These are phyloP conservation scores for Penicillium canescens DNA, from an alignment of 495 filamentous ascomycete genomes.

Conservation along the genomic window DNA sequence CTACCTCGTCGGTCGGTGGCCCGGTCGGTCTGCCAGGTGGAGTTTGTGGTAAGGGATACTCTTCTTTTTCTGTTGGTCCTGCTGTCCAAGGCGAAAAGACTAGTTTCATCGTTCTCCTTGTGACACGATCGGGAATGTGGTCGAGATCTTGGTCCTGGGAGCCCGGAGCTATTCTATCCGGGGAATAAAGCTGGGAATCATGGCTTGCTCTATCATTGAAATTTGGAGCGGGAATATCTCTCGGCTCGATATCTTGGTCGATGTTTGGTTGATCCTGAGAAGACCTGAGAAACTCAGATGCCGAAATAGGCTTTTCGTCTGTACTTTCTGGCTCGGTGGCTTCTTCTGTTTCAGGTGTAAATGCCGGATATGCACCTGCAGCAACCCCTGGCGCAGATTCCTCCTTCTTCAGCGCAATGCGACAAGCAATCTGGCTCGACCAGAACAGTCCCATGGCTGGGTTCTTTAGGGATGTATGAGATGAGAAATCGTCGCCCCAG, in stretches of 20 bases:
- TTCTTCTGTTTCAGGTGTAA: conserved; percentile 1
- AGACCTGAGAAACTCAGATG: too few relatives aligned
- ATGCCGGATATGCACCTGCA: conserved; percentile 2
- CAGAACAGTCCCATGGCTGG: conserved; percentile 86
- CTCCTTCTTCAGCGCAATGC: conserved; percentile 76
- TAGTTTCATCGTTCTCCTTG: conserved; percentile 68
- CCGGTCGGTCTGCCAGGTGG: conserved; percentile 9
- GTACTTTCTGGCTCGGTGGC: too few relatives aligned
- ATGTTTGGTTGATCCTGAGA: too few relatives aligned
- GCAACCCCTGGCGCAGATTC: conserved; percentile 1
- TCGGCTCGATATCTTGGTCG: too few relatives aligned
- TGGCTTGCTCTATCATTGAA: too few relatives aligned
- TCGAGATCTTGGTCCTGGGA: background rate
- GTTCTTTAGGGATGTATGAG: conserved; percentile 60
- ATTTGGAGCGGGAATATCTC: too few relatives aligned
- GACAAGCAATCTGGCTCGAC: conserved; percentile 81
- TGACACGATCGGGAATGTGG: conserved; percentile 23
- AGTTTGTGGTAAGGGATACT: background rate
- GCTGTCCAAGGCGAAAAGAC: conserved; percentile 74
- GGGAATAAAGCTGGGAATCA: too few relatives aligned
- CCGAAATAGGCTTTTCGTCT: too few relatives aligned
- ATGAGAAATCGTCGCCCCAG: conserved; percentile 66
- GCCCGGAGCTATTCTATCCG: background rate
- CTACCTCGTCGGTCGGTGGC: conserved; percentile 32
- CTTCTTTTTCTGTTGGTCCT: conserved; percentile 10